Base-by-base conservation (phyloP, 192 early-diverging fungal species). In the Bifiguratus adelaidae region DNA sequence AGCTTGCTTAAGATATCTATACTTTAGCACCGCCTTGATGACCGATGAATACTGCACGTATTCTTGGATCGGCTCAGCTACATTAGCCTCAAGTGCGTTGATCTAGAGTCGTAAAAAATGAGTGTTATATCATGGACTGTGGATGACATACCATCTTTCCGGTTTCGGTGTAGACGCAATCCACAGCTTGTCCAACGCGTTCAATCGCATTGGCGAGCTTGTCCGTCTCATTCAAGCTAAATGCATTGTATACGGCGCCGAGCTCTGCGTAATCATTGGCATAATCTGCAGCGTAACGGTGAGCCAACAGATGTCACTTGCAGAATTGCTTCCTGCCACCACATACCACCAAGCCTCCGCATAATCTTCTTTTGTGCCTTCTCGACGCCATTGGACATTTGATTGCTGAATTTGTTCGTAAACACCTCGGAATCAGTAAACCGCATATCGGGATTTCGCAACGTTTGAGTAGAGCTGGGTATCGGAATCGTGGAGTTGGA, bases 381-480 rank as follows among this genome's bases (percentile, higher is more conserved):
- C 47, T 84, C 79, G 24, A 91, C 54, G 29, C 68, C 71, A 34
- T 83, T 77, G 3, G 70, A 66, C 47, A 97, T 83, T 50, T 91
- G 89, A 38, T 81, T 74, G 0, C 79, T 71, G 52, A 92, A 92
- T 45, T 82, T 82, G 63, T 79, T 80, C 18, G 94, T 95, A 56
- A 91, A 97, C 36, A 85, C 79, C 65, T 97, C 91, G 36, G 89
- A 86, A 35, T 86, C 86, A 50, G 86, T 70, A 72, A 93, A 97
- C 37, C 86, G 73, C 24, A 80, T 70, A 59, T 97, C 92, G 34
- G 80, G 68, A 50, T 85, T 76, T 33, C 65, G 63, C 28, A 85
- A 65, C 18, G 64, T 63, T 20, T 77, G 74, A 46, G 79, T 62
- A 0, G 77, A 58, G 47, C 68, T 69, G 21, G 83, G 73, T 7